These are phyloP conservation scores for Schizosaccharomyces versatilis DNA, from an alignment of 1,139 yeast species.

Conservation along the genomic window DNA sequence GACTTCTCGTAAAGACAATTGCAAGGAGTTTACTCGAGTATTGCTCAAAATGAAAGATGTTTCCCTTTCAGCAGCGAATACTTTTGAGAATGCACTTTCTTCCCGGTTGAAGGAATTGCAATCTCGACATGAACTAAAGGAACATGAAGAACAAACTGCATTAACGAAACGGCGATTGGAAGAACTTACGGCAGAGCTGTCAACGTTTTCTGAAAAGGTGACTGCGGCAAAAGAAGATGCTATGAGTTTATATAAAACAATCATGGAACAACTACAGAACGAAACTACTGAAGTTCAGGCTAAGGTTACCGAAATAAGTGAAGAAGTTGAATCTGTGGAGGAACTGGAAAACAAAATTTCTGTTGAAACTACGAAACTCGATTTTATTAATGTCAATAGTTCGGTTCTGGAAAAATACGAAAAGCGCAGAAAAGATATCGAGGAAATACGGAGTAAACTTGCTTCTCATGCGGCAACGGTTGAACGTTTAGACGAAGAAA, in stretches of 20 bases:
- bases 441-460: constrained; percentile 17
- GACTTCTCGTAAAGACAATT: neutral
- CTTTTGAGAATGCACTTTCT: neutral
- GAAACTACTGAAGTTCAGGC: neutral
- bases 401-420: constrained; percentile 15
- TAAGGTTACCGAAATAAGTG: neutral
- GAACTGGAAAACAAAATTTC: constrained; percentile 17
- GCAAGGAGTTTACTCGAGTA: neutral
- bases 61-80: neutral
- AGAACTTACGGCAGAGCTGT: neutral
- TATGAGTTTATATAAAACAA: neutral
- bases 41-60: neutral
- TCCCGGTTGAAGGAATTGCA: neutral
- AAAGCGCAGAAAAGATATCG: constrained; percentile 17
- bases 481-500: constrained; percentile 20
- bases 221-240: neutral
- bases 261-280: neutral
- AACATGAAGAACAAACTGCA: neutral
- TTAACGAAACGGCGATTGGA: neutral
- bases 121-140: neutral
- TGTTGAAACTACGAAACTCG: constrained; percentile 17
- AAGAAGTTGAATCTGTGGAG: constrained; percentile 12
- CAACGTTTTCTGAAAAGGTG: neutral
- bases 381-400: constrained; percentile 15
- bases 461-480: constrained; percentile 17